phyloP scores from a whole-genome alignment of 805 yeast species.

The Kodamaea restingae region DNA sequence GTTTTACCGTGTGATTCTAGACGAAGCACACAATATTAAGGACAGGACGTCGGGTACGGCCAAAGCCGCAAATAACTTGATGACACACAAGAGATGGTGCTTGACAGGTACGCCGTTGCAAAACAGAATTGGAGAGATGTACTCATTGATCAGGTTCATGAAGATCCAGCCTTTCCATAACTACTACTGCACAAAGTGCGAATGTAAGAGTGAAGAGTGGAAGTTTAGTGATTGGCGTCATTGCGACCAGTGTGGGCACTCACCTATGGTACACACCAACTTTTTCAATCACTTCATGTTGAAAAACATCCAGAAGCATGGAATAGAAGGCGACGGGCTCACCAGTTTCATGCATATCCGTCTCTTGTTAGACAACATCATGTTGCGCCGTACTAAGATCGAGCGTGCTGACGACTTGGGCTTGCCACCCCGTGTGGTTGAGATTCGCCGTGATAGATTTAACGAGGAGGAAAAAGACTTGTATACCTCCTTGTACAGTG shows the following conservation, averaged over 20 bases:
- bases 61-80: conserved; percentile 75
- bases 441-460: conserved; percentile 78
- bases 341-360: conserved; percentile 77
- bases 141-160: conserved; percentile 83
- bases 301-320: conserved; percentile 86
- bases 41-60: conserved; percentile 94
- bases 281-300: conserved; percentile 94
- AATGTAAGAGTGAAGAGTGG: conserved; percentile 82
- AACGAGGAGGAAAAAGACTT: conserved; percentile 94
- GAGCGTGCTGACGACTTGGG: conserved; percentile 98
- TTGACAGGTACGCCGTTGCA: conserved; percentile 95
- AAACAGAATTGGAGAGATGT: conserved; percentile 93
- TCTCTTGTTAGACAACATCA: conserved; percentile 66
- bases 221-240: conserved; percentile 73
- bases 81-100: conserved; percentile 81
- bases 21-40: conserved; percentile 97
- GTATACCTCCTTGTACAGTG: conserved; percentile 82
- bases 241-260: conserved; percentile 85
- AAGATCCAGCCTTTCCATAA: conserved; percentile 80
- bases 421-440: conserved; percentile 92
- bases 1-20: conserved; percentile 83
- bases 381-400: conserved; percentile 91
- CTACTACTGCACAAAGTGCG: conserved; percentile 92
- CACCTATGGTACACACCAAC: conserved; percentile 92
- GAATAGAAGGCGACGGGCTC: conserved; percentile 76